Conservation (phyloP, 2,329 filamentous ascomycete species). For the Bisporella sp. region DNA sequence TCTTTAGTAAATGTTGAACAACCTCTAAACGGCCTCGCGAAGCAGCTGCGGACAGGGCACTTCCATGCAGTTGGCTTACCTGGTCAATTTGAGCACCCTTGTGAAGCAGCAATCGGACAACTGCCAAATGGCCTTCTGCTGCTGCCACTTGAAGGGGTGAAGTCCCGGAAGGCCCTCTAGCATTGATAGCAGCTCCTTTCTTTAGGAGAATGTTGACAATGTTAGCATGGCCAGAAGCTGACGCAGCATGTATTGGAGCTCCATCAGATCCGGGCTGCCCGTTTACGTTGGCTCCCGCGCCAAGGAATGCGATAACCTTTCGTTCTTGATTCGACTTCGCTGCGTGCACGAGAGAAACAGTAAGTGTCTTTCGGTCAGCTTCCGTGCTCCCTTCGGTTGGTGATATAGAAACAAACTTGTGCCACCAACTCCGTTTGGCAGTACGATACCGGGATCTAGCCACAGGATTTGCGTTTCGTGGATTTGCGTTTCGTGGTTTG, state of each 20-base stretch:
- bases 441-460: neutral
- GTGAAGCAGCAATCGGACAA: conserved; percentile 3
- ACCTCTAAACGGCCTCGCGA: neutral
- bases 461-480: too few relatives aligned
- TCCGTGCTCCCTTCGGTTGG: conserved; percentile 31
- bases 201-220: conserved; percentile 6
- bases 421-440: neutral
- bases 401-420: neutral
- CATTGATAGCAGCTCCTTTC: conserved; percentile 5
- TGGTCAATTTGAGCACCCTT: conserved; percentile 4
- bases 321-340: conserved; percentile 3
- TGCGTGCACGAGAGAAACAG: conserved; percentile 1
- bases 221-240: conserved; percentile 3
- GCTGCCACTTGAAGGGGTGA: conserved; percentile 5
- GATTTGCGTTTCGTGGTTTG: too few relatives aligned
- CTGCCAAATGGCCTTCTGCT: conserved; percentile 4
- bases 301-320: conserved; percentile 2
- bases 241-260: conserved; percentile 4
- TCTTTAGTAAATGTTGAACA: conserved; percentile 1
- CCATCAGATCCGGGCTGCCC: conserved; percentile 4
- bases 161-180: conserved; percentile 1
- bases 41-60: conserved; percentile 2
- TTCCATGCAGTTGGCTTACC: conserved; percentile 4
- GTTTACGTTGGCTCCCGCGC: conserved; percentile 1
- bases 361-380: conserved; percentile 2